Base-by-base conservation (phyloP, 208 protist genomes). In the Trypanosoma vivax region DNA sequence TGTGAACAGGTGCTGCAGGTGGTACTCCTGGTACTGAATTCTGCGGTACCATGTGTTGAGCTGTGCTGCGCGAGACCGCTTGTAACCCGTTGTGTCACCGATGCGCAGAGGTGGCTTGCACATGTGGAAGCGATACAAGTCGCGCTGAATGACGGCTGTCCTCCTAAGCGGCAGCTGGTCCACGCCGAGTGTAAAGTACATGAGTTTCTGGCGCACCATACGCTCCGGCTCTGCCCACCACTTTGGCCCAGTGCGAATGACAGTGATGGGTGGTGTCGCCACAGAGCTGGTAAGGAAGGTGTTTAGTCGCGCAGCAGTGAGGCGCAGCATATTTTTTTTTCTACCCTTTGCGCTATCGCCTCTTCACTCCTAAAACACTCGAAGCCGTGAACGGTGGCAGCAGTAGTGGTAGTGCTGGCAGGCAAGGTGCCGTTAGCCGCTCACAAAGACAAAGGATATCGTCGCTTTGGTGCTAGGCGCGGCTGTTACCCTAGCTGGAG, bases 21-120 rank as follows among this genome's bases (percentile, higher is more conserved):
- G 70, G 61, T 89, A 94, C 65, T 94, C 87, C 72, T 94, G 87
- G 64, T 94, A 94, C 65, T 91, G 83, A 56, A 90, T 91, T 31
- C 87, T 79, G 21, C 82, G 73, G 54, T 94, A 88, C 87, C 87
- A 94, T 41, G 83, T 90, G 21, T 61, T 76, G 35, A 94, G 40
- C 70, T 94, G 87, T 30, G 73, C 73, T 19, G 67, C 60, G 23
- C 87, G 76, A 0, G 78, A 73, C 16, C 81, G 79, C 51, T 90
- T 90, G 76, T 88, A 94, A 6, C 87, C 87, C 16, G 87, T 94
- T 29, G 81, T 60, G 58, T 94, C 87, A 41, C 79, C 79, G 16
- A 74, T 69, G 46, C 74, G 70, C 43, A 73, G 64, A 11, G 74
- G 60, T 5, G 77, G 81, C 60, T 79, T 83, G 67, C 81, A 89